Evolutionary conservation across 1,284 basidiomycete species (phyloP), one percentile per base, ranked within the genome.

Genomic region (Laetiporus sulphureus): DNA sequence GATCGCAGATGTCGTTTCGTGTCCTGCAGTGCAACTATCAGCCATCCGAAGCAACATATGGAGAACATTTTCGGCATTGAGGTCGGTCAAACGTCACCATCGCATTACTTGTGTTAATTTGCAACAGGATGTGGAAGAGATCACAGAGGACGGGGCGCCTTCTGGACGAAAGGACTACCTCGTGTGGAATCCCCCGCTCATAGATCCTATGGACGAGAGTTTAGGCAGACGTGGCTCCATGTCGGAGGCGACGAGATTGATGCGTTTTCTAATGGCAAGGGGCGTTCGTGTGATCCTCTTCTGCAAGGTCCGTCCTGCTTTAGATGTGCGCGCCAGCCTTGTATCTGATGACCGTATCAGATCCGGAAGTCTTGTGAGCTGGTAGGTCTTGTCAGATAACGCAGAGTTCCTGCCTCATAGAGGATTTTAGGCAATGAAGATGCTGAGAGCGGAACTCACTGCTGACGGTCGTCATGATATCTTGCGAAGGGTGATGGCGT

Each of bases 11-110:
- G 79, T 3, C 72, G 70, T 21, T 93, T 91, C 55, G 77, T 95
- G 3, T 92, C 91, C 21, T 94, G 91, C 59, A 92, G 87, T 53
- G 91, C 91, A 16, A 95, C 92, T 0, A 87, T 95, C 31, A 71
- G 79, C 6, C 85, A 91, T 50, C 90, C 92, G n/a, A 64, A 61
- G 41, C 63, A 71, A 45, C 85, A 91, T 52, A 91, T 92, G 87
- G 67, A 67, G 44, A 72, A 69, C 23, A 72, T 93, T 24, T 88
- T 90, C 54, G 84, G 85, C 2, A 63, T 93, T 1, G 66, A 79
- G 25, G 64, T 71, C 10, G 42, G 62, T n/a, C n/a, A n/a, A n/a
- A n/a, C n/a, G n/a, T n/a, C n/a, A n/a, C n/a, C n/a, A n/a, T n/a
- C n/a, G n/a, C n/a, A n/a, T n/a, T n/a, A n/a, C n/a, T n/a, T n/a